A percentile compares a stretch with the other conserved stretches of the same genome.
These are phyloP conservation scores for Penicillium sp. DNA, from an alignment of 2,329 filamentous ascomycete genomes.

Conservation along the genomic window DNA sequence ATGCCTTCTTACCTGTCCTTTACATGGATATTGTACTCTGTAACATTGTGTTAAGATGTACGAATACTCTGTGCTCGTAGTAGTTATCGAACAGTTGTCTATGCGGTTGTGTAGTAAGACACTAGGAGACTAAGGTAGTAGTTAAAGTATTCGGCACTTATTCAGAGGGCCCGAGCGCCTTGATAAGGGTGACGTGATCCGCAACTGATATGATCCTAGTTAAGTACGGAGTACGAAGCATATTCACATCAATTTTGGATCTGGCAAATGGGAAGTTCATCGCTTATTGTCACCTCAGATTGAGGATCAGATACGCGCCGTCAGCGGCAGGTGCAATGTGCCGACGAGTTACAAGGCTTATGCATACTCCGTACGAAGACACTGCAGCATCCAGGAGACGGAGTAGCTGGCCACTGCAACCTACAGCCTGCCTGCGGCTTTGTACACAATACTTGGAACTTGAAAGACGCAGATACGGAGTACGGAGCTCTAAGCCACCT, in stretches of 20 bases:
- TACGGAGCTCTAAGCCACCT: no score
- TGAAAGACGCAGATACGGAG: background rate
- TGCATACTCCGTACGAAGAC: no score
- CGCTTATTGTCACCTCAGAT: constrained; percentile 4
- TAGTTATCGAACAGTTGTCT: no score
- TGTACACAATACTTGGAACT: background rate
- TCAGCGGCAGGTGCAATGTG: background rate
- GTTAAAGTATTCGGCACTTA: background rate
- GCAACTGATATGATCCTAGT: background rate
- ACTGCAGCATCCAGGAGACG: no score
- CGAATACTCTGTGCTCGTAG: no score
- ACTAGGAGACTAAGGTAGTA: no score
- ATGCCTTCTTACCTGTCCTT: constrained; percentile 4
- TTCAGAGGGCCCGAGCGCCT: constrained; percentile 4
- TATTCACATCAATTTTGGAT: constrained; percentile 10
- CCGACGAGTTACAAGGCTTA: no score
- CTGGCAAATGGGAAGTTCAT: background rate
- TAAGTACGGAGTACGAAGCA: no score
- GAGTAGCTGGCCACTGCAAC: no score
- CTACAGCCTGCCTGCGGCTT: no score
- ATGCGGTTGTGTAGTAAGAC: no score
- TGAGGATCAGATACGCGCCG: background rate
- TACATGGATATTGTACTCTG: background rate
- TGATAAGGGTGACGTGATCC: constrained; percentile 10
- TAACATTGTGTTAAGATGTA: no score